phyloP scores from a whole-genome alignment of 148 eudicot species.

The Spergularia marina region DNA sequence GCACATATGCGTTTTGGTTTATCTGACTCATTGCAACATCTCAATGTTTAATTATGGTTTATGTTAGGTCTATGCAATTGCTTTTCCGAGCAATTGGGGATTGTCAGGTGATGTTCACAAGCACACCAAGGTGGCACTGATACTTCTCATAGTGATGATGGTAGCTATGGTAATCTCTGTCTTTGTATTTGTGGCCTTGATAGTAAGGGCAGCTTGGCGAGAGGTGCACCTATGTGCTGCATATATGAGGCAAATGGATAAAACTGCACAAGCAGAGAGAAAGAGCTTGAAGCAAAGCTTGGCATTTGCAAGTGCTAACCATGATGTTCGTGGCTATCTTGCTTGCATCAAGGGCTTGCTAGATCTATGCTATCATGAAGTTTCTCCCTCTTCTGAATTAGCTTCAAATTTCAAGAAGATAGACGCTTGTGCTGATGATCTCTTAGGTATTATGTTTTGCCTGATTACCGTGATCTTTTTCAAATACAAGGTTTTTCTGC shows the following conservation, averaged over 20 bases:
- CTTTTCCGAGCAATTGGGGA: constrained; percentile 28
- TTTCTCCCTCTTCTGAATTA: constrained; percentile 44
- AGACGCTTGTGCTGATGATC: constrained; percentile 44
- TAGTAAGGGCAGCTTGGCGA: constrained; percentile 33
- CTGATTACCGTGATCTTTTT: neutral
- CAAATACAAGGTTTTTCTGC: too few species aligned
- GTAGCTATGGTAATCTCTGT: constrained; percentile 25
- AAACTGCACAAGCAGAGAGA: constrained; percentile 68
- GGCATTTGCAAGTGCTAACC: constrained; percentile 71
- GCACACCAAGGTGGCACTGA: constrained; percentile 24
- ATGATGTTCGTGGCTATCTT: constrained; percentile 60
- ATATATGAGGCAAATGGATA: constrained; percentile 67
- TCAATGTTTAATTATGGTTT: neutral
- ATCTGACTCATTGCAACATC: neutral
- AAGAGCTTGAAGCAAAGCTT: constrained; percentile 58
- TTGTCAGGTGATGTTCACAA: constrained; percentile 22
- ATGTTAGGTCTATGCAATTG: constrained; percentile 16
- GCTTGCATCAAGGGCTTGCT: constrained; percentile 61
- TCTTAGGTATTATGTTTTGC: constrained; percentile 16
- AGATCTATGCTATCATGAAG: constrained; percentile 29
- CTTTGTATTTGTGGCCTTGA: constrained; percentile 28
- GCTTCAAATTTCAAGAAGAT: constrained; percentile 43
- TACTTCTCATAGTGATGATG: constrained; percentile 36
- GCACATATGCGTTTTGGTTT: too few species aligned
- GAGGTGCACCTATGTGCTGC: constrained; percentile 51